phyloP scores from a whole-genome alignment of 83 land plant species.

The Larix sibirica region DNA sequence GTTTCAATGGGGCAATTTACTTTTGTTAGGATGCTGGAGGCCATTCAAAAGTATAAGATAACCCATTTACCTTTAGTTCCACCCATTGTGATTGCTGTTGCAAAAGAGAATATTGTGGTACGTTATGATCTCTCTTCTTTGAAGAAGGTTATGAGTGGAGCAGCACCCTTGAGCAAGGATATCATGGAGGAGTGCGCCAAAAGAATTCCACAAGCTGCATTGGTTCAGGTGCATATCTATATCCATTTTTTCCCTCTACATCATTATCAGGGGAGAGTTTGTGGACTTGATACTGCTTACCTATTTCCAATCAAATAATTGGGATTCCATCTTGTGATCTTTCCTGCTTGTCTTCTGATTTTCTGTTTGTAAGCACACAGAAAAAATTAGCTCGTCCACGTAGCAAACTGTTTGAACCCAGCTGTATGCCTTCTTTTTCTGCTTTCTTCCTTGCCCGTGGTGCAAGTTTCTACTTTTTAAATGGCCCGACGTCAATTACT shows the following conservation, averaged over 20 bases:
- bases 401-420: too few relatives aligned
- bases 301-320: too few relatives aligned
- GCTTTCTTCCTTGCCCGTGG: too few relatives aligned
- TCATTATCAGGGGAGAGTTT: too few relatives aligned
- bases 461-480: too few relatives aligned
- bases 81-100: conserved; percentile 64
- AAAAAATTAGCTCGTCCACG: too few relatives aligned
- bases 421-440: too few relatives aligned
- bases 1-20: conserved; percentile 63
- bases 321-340: not conserved
- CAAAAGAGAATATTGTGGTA: conserved; percentile 45
- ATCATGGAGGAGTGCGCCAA: conserved; percentile 53
- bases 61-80: conserved; percentile 68
- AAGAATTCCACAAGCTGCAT: conserved; percentile 34
- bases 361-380: too few relatives aligned
- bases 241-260: not conserved
- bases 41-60: conserved; percentile 56
- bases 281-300: too few relatives aligned
- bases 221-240: conserved; percentile 56
- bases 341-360: too few relatives aligned
- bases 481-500: too few relatives aligned
- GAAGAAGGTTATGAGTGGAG: conserved; percentile 51
- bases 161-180: conserved; percentile 85
- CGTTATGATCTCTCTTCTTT: conserved; percentile 67
- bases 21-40: conserved; percentile 36